phyloP scores from a whole-genome alignment of 257 asterid genomes.

The Paraleonurus japonicus region DNA sequence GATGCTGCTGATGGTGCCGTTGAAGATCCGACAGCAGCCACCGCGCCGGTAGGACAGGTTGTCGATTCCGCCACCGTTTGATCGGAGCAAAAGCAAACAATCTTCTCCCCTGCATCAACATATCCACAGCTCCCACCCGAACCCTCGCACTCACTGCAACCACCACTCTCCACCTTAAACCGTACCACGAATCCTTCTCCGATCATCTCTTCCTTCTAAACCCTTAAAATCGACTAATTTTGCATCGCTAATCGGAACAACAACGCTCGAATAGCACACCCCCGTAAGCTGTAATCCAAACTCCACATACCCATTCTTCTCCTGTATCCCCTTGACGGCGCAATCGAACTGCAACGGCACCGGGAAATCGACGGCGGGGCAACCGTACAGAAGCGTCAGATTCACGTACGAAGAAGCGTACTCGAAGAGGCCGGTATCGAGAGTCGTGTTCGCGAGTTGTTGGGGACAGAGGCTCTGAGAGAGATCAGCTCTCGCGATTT shows the following conservation, averaged over 20 bases:
- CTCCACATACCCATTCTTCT: constrained; percentile 28
- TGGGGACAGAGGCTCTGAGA: constrained; percentile 39
- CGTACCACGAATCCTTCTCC: constrained; percentile 48
- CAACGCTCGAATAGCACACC: constrained; percentile 43
- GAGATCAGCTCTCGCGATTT: constrained; percentile 42
- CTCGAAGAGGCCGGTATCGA: constrained; percentile 43
- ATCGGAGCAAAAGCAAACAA: constrained; percentile 50
- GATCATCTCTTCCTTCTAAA: constrained; percentile 21
- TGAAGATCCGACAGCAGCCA: constrained; percentile 4
- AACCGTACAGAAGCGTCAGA: constrained; percentile 47
- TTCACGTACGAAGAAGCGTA: constrained; percentile 36
- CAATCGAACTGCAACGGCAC: constrained; percentile 40
- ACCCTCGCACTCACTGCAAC: constrained; percentile 42
- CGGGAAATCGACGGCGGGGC: constrained; percentile 32
- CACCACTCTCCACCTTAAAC: constrained; percentile 31
- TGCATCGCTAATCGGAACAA: constrained; percentile 36
- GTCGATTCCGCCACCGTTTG: constrained; percentile 14
- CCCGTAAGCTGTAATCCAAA: constrained; percentile 37
- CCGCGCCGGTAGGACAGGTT: constrained; percentile 18
- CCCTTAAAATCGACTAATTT: constrained; percentile 19
- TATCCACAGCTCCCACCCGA: constrained; percentile 58
- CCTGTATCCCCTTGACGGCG: constrained; percentile 34
- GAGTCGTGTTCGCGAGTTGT: constrained; percentile 36
- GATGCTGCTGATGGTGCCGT: constrained; percentile 13
- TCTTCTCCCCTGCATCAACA: constrained; percentile 25